Base-by-base conservation (phyloP, 768 basidiomycete species). In the Tricholoma hemisulphureum region DNA sequence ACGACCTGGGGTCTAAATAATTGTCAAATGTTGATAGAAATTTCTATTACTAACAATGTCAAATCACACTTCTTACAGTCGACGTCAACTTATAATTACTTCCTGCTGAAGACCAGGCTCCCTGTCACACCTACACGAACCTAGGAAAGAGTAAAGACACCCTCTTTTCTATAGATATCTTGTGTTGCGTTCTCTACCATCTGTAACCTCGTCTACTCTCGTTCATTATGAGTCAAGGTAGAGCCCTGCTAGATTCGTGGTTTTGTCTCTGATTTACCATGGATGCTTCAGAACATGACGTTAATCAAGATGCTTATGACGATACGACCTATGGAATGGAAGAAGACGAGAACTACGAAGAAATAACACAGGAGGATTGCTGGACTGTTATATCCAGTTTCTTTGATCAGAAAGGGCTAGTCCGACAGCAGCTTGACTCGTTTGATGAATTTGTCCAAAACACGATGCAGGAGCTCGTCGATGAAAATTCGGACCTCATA, bases 401-500 rank as follows among this genome's bases (percentile, higher is more conserved):
- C 78, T 98, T 99, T 72, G 89, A 93, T 61, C 91, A 94, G 71
- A 97, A 96, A 73, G 96, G 96, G 75, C 88, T 99, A 59, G 97
- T 98, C 53, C 86, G 93, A 49, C 97, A 99, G 71, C 97, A 99
- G 71, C 85, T 98, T 54, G 95, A 96, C 76, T 95, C 93, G 10
- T 99, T 96, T 74, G 95, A 99, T 71, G 96, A 98, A 75, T 99
- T 98, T 67, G 93, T 99, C 31, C 94, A 98, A 70, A 98, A 98
- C 65, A 98, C 95, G 13, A 97, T 99, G 95, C 96, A 98, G 74
- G 97, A 98, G 71, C 82, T 99, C 23, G 95, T 99, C 20, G 97
- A 98, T 71, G 97, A 99, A 76, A 93, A 93, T 62, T 77, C 88
- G n/a, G 93, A 93, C 66, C 85, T 99, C 67, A 95, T 96, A 62